Conservation (phyloP, 2,329 filamentous ascomycete genomes). For the Orbilia brochopaga region DNA sequence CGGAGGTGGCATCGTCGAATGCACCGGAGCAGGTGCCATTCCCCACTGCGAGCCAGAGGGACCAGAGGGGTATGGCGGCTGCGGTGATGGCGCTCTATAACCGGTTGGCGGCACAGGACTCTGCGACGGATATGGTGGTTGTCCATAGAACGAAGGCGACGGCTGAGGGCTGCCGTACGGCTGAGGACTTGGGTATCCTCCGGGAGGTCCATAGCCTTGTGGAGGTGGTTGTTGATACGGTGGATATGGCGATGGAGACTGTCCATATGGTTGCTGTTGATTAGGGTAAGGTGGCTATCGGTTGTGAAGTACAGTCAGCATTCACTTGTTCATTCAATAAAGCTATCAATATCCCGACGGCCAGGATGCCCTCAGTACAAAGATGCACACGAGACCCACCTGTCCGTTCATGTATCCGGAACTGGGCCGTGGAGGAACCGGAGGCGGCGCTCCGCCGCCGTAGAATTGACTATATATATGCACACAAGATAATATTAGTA, state of each 20-base stretch:
- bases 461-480: slow-evolving; percentile 38
- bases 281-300: slow-evolving; percentile 39
- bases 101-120: slow-evolving; percentile 36
- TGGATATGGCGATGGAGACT: slow-evolving; percentile 35
- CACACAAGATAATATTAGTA: not conserved
- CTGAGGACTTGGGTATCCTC: slow-evolving; percentile 43
- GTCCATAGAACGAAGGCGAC: slow-evolving; percentile 39
- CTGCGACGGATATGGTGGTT: slow-evolving; percentile 34
- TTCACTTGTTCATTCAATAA: not conserved
- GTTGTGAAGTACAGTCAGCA: slow-evolving; percentile 10
- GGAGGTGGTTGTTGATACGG: slow-evolving; percentile 37
- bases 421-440: slow-evolving; percentile 40
- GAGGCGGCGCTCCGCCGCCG: slow-evolving; percentile 42
- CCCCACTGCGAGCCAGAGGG: slow-evolving; percentile 24
- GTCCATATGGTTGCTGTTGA: slow-evolving; percentile 17
- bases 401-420: slow-evolving; percentile 39
- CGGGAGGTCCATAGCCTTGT: slow-evolving; percentile 37
- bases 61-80: slow-evolving; percentile 18
- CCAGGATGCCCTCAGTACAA: not conserved
- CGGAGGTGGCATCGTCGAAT: slow-evolving; percentile 34
- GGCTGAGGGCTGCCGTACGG: slow-evolving; percentile 29
- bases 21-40: slow-evolving; percentile 26
- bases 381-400: slow-evolving; percentile 18
- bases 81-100: slow-evolving; percentile 27
- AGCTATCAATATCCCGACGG: not conserved